These are phyloP conservation scores for Aspergillus haitiensis DNA, from an alignment of 495 filamentous ascomycete genomes.

Conservation along the genomic window DNA sequence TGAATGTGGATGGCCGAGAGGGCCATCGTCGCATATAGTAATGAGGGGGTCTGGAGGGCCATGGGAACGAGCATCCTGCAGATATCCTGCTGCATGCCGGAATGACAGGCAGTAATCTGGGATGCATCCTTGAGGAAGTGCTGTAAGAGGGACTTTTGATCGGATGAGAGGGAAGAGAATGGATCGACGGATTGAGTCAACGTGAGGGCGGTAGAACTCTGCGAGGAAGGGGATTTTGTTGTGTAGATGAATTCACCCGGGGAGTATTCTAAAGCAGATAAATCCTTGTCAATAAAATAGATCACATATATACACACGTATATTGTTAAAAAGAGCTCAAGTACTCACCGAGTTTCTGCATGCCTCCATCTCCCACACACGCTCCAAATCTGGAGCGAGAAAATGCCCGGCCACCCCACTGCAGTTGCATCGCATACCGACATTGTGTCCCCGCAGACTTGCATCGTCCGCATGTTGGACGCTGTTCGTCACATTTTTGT, in stretches of 20 bases:
- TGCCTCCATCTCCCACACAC: constrained; percentile 43
- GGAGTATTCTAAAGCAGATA: constrained; percentile 39
- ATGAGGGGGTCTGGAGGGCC: constrained; percentile 47
- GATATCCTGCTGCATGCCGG: constrained; percentile 49
- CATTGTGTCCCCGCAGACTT: constrained; percentile 24
- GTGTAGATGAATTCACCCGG: constrained; percentile 51
- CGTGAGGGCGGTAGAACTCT: constrained; percentile 31
- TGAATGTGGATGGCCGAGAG: constrained; percentile 51
- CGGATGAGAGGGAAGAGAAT: constrained; percentile 41
- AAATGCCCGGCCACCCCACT: constrained; percentile 36
- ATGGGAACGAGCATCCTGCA: constrained; percentile 50
- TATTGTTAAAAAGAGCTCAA: not conserved
- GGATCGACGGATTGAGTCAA: constrained; percentile 41
- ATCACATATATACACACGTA: not conserved
- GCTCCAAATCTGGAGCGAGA: constrained; percentile 50
- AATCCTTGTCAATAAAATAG: not conserved
- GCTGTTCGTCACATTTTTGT: constrained; percentile 48
- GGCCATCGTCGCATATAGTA: constrained; percentile 49
- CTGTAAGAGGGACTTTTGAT: constrained; percentile 44
- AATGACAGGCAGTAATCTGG: constrained; percentile 47
- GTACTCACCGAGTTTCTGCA: constrained; percentile 46
- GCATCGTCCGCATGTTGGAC: constrained; percentile 42
- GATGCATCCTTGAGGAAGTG: constrained; percentile 51
- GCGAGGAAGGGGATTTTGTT: constrained; percentile 30
- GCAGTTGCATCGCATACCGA: constrained; percentile 32